Percentiles rank a stretch among this genome's conserved stretches.
Evolutionary conservation across 176 grass and related monocot genomes (phyloP).

Genomic region (Canna indica): DNA sequence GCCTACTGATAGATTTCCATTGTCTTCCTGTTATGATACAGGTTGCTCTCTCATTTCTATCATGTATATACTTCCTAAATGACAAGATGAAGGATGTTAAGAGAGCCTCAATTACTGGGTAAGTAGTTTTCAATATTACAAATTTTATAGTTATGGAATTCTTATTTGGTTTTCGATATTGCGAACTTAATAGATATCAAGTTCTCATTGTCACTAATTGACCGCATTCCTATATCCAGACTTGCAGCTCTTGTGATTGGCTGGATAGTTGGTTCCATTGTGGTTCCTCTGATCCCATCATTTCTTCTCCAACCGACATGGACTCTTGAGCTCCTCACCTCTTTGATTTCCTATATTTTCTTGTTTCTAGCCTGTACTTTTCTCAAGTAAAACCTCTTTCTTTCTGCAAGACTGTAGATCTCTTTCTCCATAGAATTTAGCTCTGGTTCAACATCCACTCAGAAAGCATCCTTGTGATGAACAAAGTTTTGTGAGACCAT

Average conservation of each 20-base stretch:
- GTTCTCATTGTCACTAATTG: slow-evolving; percentile 16
- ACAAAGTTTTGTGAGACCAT: no score
- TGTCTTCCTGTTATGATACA: slow-evolving; percentile 27
- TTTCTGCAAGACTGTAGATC: background rate
- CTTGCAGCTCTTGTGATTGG: slow-evolving; percentile 75
- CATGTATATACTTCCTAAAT: slow-evolving; percentile 93
- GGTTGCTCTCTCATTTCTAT: slow-evolving; percentile 80
- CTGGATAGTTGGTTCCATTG: slow-evolving; percentile 60
- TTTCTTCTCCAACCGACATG: slow-evolving; percentile 70
- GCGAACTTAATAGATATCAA: slow-evolving; percentile 3
- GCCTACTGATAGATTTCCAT: background rate
- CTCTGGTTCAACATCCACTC: no score
- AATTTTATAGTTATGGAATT: no score
- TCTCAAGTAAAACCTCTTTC: slow-evolving; percentile 44
- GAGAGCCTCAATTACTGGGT: slow-evolving; percentile 77
- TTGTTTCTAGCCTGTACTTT: slow-evolving; percentile 74
- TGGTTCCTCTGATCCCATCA: slow-evolving; percentile 71
- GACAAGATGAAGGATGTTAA: slow-evolving; percentile 89
- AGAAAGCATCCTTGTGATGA: no score
- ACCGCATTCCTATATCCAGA: slow-evolving; percentile 32
- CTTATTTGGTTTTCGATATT: background rate
- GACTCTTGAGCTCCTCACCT: slow-evolving; percentile 92
- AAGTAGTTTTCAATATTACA: background rate
- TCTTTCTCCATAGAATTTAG: no score
- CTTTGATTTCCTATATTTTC: slow-evolving; percentile 77